Base-by-base conservation (phyloP, 2,329 filamentous ascomycete species). In the Fusarium sp. region DNA sequence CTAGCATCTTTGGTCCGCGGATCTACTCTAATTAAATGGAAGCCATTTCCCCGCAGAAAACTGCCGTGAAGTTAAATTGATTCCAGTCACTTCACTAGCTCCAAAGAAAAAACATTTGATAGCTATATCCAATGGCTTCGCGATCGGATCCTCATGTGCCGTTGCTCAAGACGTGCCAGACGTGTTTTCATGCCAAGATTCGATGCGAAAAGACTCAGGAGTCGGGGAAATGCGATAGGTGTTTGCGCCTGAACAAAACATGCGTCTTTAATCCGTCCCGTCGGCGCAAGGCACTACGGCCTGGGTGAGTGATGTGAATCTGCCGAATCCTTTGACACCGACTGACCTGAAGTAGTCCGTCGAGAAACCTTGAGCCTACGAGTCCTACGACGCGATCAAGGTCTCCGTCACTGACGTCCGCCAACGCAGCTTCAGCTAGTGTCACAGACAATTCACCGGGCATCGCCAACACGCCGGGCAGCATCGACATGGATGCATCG, bases 101-200 rank as follows among this genome's bases (percentile, higher is more conserved):
- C 39, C 18, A 42, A 43, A 63, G 48, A 24, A 42, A 42, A 40
- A 48, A 13, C 15, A 24, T 14, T 57, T 28, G 9, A 24, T 39
- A 20, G 24, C 11, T n/a, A 22, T 20, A 20, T 20, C 20, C 31
- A 24, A 69, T 69, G 67, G 50, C 67, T 7, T 69, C 67, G 7
- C 60, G 54, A 42, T 17, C 58, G 5, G 63, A 71, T 9, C 10
- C 63, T 33, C 54, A 44, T 31, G 48, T 53, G 11, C 52, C 63
- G 33, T 46, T 74, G 43, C 63, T 74, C 34, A 78, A 78, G 53
- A 79, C 78, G 9, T 79, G 78, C 42, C 77, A 78, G 60, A 76
- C 76, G 22, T 79, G 78, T 59, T 78, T 77, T 54, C 75, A 77
- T 24, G 78, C 77, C 53, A 79, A 79, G 44, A 79, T 79, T n/a